Conservation (phyloP, 2,329 filamentous ascomycete genomes). For the Fusarium gaditjirri region DNA sequence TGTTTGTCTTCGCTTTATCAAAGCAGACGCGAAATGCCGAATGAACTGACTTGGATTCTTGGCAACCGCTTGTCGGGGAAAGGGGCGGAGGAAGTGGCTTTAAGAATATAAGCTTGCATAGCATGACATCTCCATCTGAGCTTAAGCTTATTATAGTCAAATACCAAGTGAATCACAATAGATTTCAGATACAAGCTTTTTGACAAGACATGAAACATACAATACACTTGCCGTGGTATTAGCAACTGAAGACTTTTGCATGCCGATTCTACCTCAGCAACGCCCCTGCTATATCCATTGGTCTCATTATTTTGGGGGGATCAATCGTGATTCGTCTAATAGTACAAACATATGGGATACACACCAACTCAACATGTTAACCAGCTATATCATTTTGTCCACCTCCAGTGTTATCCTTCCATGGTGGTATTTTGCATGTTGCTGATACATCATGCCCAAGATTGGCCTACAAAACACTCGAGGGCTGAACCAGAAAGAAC, state of each 20-base stretch:
- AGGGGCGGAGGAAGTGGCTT: neutral
- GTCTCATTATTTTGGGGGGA: constrained; percentile 31
- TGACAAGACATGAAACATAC: neutral
- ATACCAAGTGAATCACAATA: neutral
- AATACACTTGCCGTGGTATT: constrained; percentile 6
- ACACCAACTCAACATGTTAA: neutral
- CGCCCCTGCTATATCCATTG: constrained; percentile 18
- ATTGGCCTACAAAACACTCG: constrained; percentile 18
- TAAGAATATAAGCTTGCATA: neutral
- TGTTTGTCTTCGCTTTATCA: constrained; percentile 22
- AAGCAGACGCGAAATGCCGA: constrained; percentile 25
- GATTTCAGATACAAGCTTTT: neutral
- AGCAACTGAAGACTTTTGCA: constrained; percentile 12
- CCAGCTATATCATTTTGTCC: neutral
- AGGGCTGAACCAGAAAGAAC: neutral
- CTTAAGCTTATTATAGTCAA: neutral
- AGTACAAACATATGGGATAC: constrained; percentile 22
- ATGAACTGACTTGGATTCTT: neutral
- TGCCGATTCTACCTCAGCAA: constrained; percentile 19
- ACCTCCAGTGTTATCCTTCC: neutral
- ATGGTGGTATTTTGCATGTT: neutral
- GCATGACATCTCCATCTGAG: neutral
- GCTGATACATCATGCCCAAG: neutral
- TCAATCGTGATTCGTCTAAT: constrained; percentile 26
- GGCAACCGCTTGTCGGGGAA: neutral